phyloP scores from a whole-genome alignment of 2,329 filamentous ascomycete genomes.

The Trichoderma polysporum region DNA sequence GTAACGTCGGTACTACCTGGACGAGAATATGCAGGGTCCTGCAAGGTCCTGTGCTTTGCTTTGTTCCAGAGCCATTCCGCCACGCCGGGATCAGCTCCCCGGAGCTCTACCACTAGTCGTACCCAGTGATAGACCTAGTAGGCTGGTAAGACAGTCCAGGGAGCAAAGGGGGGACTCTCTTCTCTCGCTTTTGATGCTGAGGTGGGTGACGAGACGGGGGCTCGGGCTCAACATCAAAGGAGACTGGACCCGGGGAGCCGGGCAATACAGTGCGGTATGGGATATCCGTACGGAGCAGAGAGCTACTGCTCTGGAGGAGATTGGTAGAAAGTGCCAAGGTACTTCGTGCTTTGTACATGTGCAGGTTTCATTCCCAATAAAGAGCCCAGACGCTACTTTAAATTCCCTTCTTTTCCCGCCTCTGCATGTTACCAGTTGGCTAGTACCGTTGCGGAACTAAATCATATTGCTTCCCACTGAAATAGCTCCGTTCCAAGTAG shows the following conservation, averaged over 20 bases:
- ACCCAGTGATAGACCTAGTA: not conserved
- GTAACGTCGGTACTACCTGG: not conserved
- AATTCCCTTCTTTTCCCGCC: slow-evolving; percentile 15
- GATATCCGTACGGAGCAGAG: not conserved
- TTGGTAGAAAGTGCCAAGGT: not conserved
- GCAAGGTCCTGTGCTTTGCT: not conserved
- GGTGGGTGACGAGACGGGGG: slow-evolving; percentile 3
- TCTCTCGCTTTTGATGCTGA: not conserved
- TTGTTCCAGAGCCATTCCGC: slow-evolving; percentile 14
- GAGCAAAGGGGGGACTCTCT: not conserved
- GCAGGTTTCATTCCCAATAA: not conserved
- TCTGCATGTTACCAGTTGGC: not conserved
- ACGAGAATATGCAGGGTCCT: slow-evolving; percentile 14
- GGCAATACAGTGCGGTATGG: not conserved
- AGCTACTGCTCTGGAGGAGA: not conserved
- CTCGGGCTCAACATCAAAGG: not conserved
- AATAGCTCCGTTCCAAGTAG: not conserved
- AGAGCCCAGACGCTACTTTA: slow-evolving; percentile 7
- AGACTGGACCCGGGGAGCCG: slow-evolving; percentile 11
- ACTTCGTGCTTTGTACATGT: not conserved
- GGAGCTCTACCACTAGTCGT: not conserved
- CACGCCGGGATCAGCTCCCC: slow-evolving; percentile 17
- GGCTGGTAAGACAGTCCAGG: slow-evolving; percentile 1
- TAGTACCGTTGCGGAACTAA: slow-evolving; percentile 1
- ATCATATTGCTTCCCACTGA: not conserved